Evolutionary conservation across 2,329 filamentous ascomycete genomes (phyloP), one percentile per base, ranked within the genome.

Genomic region (Aspergillus terreus): DNA sequence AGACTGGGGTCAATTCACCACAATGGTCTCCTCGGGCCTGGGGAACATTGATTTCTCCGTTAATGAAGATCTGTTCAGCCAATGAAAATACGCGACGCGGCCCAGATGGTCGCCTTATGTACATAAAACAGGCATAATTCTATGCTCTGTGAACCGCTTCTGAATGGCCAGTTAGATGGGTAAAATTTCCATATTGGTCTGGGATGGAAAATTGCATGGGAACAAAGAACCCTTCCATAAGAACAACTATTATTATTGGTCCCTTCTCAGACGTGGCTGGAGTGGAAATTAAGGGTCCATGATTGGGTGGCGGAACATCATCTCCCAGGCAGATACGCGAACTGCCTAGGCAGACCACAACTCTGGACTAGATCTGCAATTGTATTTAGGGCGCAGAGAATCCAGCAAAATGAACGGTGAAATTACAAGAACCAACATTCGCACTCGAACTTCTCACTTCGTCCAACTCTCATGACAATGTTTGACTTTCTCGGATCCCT

Each of bases 1-100:
- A 7, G 59, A 57, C 14, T 64, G 62, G 62, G 62, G 58, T n/a
- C 59, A 63, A 36, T 64, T 64, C 40, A 58, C 56, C 14, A 59
- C 58, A 6, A 59, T 64, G 57, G 57, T 64, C 17, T 61, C 58
- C 15, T 57, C 57, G 9, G 61, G 59, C 17, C 40, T 61, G 15
- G 61, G 59, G 17, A 53, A 55, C 42, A 46, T 55, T 38, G 53
- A 55, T 36, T 40, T 50, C 7, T 11, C 27, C 9, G 7, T 30
- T 30, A 11, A 30, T 30, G 27, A 30, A 30, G 7, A 30, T 11
- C 9, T 30, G 10, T 30, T 30, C 10, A 11, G 27, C 6, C 27
- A 30, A 30, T 30, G 27, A 30, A 30, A 30, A 11, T 30, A 30
- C 27, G 27, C 27, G 7, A 9, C 7, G 27, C 27, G 27, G 7